A percentile compares a stretch with the other conserved stretches of the same genome.
Conservation (phyloP, 2,329 filamentous ascomycete genomes). For the Colletotrichum chlorophyti region DNA sequence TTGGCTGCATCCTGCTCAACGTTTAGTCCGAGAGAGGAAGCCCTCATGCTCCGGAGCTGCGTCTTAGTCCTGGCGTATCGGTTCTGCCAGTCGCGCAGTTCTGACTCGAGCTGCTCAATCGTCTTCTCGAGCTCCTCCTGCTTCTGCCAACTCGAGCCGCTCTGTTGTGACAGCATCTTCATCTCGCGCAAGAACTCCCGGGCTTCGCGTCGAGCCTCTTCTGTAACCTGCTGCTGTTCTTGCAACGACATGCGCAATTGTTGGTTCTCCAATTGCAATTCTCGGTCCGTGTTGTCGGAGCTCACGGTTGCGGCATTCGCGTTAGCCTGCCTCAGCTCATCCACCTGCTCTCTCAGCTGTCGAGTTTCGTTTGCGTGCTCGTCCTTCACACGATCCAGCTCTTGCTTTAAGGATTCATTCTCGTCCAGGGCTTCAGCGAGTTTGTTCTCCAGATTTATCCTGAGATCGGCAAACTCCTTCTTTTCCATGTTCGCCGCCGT, state of each 20-base stretch:
- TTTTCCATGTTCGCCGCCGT: slow-evolving; percentile 66
- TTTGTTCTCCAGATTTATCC: slow-evolving; percentile 73
- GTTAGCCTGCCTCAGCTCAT: slow-evolving; percentile 52
- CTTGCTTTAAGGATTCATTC: slow-evolving; percentile 80
- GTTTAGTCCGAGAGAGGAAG: slow-evolving; percentile 78
- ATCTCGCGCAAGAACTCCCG: slow-evolving; percentile 87
- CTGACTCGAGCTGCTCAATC: slow-evolving; percentile 78
- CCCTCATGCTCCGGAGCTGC: slow-evolving; percentile 81
- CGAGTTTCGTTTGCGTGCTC: slow-evolving; percentile 71
- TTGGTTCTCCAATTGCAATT: slow-evolving; percentile 73
- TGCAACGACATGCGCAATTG: slow-evolving; percentile 68
- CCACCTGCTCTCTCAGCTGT: slow-evolving; percentile 69
- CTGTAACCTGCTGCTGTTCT: slow-evolving; percentile 82
- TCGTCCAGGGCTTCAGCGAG: slow-evolving; percentile 76
- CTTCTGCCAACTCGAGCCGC: slow-evolving; percentile 77
- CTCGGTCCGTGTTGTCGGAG: slow-evolving; percentile 50
- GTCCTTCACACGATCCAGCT: slow-evolving; percentile 75
- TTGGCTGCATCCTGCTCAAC: slow-evolving; percentile 74
- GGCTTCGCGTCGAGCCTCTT: slow-evolving; percentile 86
- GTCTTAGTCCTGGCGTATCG: slow-evolving; percentile 89
- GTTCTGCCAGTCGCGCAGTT: slow-evolving; percentile 88
- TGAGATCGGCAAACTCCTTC: slow-evolving; percentile 73
- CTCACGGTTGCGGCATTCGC: slow-evolving; percentile 24
- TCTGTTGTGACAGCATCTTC: slow-evolving; percentile 83
- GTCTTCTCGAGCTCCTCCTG: slow-evolving; percentile 80